Base-by-base conservation (phyloP, 2,329 filamentous ascomycete genomes). In the Clathrospora elynae region DNA sequence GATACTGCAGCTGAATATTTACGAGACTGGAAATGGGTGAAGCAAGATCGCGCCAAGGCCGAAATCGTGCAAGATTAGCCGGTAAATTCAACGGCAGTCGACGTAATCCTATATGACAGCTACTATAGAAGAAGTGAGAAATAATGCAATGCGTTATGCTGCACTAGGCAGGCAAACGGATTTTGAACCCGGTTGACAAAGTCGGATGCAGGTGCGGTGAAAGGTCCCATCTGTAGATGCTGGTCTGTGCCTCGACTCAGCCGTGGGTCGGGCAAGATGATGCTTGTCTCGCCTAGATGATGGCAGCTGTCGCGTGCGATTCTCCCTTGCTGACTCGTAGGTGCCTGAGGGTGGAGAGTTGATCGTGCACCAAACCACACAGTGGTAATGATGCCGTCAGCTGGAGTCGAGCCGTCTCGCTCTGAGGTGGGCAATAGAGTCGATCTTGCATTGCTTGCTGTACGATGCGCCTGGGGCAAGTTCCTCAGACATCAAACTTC, bases 401-500 rank as follows among this genome's bases (percentile, higher is more conserved):
- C 32, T 8, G 20, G 36, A 29, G n/a, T 23, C 33, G 43, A 34
- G 23, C 18, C 12, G 30, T 26, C 19, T 10, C 16, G 28, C n/a
- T 29, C 24, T n/a, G 29, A 4, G 24, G 29, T 34, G 19, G n/a
- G 16, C 14, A 13, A 29, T 4, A 25, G 6, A 13, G 13, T 5
- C 18, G 7, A 24, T 22, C 7, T 2, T 20, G 14, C 16, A 20
- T 11, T 31, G 19, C 18, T 13, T 30, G 20, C 20, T 6, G 6
- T 23, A 10, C 10, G 20, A 23, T 23, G 20, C 10, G 6, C 6
- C 10, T 6, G 18, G 14, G 20, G 16, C 22, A 6, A 30, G 12
- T 2, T 18, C 6, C 42, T 68, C 70, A 74, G 13, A 58, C 47
- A 24, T 66, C 64, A 25, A 68, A 67, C 35, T 68, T 69, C 12